Evolutionary conservation across 202 grass and related monocot genomes (phyloP).

Genomic region (Sporobolus alterniflorus): DNA sequence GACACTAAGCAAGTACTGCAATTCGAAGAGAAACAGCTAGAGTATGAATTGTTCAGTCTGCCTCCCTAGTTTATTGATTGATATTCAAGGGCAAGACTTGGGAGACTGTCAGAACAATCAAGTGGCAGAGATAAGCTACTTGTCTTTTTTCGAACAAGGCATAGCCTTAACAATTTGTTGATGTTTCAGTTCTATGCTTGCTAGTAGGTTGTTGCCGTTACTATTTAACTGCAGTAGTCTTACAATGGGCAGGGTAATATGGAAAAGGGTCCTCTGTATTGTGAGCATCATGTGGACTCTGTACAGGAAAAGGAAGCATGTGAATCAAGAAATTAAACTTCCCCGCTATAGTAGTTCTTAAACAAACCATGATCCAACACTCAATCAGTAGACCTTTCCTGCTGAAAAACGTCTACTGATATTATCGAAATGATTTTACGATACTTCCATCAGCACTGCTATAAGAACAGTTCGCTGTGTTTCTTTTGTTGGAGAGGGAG

Average conservation of each 20-base stretch:
- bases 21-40: background rate
- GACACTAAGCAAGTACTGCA: background rate
- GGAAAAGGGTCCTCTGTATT: too few species aligned
- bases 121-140: constrained; percentile 13
- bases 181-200: background rate
- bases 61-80: background rate
- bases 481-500: too few species aligned
- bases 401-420: background rate
- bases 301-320: constrained; percentile 20
- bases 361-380: background rate
- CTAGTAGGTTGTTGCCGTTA: background rate
- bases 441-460: too few species aligned
- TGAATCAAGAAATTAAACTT: background rate
- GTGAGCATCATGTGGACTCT: background rate
- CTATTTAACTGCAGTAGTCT: background rate
- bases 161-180: background rate
- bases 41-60: background rate
- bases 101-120: background rate
- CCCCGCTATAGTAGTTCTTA: background rate
- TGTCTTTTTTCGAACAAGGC: background rate
- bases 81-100: background rate
- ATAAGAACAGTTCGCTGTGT: too few species aligned
- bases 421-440: too few species aligned
- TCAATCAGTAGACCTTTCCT: too few species aligned
- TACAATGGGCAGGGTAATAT: too few species aligned